Base-by-base conservation (phyloP, 345 rosid species). In the Stellera chamaejasme region DNA sequence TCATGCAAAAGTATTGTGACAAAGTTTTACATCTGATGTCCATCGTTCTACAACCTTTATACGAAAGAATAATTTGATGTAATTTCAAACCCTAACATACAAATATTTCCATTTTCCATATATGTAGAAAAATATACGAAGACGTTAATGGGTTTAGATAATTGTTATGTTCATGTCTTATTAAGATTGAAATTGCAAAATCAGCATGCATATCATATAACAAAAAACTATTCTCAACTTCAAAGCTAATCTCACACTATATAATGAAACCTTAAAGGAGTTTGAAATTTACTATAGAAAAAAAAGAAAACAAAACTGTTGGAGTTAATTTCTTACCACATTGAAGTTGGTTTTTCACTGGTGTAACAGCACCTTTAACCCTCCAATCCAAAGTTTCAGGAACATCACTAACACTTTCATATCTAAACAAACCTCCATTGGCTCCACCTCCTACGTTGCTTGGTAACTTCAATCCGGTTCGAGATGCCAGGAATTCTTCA, bases 401-500 rank as follows among this genome's bases (percentile, higher is more conserved):
- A 0, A 28, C 65, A 1, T 32, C 4, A 3, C 64, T 63, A 11
- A 63, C 50, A 13, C 48, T 55, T 44, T 36, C 55, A 42, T 55
- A 60, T 23, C 41, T 39, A 56, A 65, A 64, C 1, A 44, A 19
- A 50, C 7, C 3, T 7, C 27, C 10, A 0, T 4, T 9, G 53
- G 19, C 28, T 0, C 23, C 23, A 19, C 7, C 4, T 32, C 39
- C 39, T 32, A 32, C 7, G 39, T 32, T 32, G 39, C 39, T 32
- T 32, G 39, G 39, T 32, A 32, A 32, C 39, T 32, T 32, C 7
- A 32, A 32, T 3, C 39, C 39, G 8, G 39, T 32, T 4, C 8
- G 39, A 32, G 45, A 48, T 7, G 73, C 68, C 3, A 46, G 60
- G 50, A 82, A 85, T 46, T 82, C 88, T 27, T 82, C 70, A 2